Base-by-base conservation (phyloP, 2,329 filamentous ascomycete species). In the Ophiognomonia clavigignenti-juglandacearum region DNA sequence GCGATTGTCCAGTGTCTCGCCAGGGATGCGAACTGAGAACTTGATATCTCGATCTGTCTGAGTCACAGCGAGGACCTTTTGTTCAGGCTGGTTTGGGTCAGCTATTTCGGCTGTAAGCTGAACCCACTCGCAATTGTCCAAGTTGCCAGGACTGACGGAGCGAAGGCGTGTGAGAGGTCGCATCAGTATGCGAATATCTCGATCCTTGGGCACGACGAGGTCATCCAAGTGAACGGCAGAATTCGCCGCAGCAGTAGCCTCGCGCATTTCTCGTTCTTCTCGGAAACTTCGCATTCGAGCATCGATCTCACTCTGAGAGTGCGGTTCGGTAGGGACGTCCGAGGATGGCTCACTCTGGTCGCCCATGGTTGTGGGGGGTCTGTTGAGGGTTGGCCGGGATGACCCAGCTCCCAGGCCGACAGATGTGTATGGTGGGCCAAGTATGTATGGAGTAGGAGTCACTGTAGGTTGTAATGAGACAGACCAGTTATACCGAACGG, bases 1-100 rank as follows among this genome's bases (percentile, higher is more conserved):
- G 14, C 72, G 60, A 36, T 63, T 63, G 48, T 72, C 67, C 34
- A 65, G 62, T 42, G 63, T 65, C 47, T 74, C 71, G 14, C 70
- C 69, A 4, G 77, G 78, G 47, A 81, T 77, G 41, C 72, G 68
- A 51, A 81, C 75, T 32, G 74, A 75, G 57, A 80, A 80, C 52
- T 78, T 80, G 68, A 80, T 78, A 60, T 81, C 77, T 56, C 72
- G 72, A 51, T 72, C 69, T 5, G 77, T 81, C 65, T 82, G 78
- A 54, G 76, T 79, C 57, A 82, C 77, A 29, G 78, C 78, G 22
- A 82, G 62, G 39, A 81, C 78, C 57, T 72, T 76, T 60, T 79
- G 73, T 52, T 72, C 69, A n/a, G 74, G 70, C 58, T 73, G 67
- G 47, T 74, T 69, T 34, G 73, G 60, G 16, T 73, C 71, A 31